These are phyloP conservation scores for Globisporangium spinosum DNA, from an alignment of 352 stramenopile genomes.

Conservation along the genomic window DNA sequence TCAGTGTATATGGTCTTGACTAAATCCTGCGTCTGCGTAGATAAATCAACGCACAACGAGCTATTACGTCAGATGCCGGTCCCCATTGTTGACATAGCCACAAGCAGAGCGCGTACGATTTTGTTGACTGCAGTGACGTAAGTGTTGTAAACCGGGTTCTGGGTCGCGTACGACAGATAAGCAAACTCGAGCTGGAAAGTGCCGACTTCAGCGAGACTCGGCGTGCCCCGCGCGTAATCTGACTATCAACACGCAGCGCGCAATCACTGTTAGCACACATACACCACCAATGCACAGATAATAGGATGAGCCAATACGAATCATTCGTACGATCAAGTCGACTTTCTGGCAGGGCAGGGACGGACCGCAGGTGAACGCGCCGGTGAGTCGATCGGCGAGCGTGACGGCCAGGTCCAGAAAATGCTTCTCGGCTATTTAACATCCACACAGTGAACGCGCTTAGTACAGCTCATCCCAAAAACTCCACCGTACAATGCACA, in stretches of 20 bases:
- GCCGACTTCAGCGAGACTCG: constrained; percentile 40
- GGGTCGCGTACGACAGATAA: constrained; percentile 39
- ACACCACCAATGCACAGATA: not conserved
- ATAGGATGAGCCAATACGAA: not conserved
- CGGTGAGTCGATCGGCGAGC: constrained; percentile 33
- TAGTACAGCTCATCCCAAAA: not conserved
- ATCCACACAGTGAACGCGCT: not conserved
- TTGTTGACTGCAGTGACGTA: constrained; percentile 41
- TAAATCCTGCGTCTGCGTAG: constrained; percentile 26
- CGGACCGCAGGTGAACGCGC: constrained; percentile 33
- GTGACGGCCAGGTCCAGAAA: constrained; percentile 39
- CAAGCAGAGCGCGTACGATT: not conserved
- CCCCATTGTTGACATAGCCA: not conserved
- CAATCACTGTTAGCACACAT: not conserved
- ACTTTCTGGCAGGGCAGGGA: constrained; percentile 34
- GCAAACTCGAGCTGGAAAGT: constrained; percentile 71
- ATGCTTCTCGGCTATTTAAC: constrained; percentile 28
- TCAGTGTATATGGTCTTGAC: constrained; percentile 33
- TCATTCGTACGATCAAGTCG: constrained; percentile 32
- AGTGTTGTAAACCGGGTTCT: constrained; percentile 32
- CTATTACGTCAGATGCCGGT: not conserved
- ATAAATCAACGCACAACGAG: not conserved
- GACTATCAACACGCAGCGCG: not conserved
- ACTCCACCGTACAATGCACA: not conserved
- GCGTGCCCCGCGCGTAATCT: constrained; percentile 5